Evolutionary conservation across 441 rosid genomes (phyloP).

Genomic region (Bocquillonia castaneifolia): DNA sequence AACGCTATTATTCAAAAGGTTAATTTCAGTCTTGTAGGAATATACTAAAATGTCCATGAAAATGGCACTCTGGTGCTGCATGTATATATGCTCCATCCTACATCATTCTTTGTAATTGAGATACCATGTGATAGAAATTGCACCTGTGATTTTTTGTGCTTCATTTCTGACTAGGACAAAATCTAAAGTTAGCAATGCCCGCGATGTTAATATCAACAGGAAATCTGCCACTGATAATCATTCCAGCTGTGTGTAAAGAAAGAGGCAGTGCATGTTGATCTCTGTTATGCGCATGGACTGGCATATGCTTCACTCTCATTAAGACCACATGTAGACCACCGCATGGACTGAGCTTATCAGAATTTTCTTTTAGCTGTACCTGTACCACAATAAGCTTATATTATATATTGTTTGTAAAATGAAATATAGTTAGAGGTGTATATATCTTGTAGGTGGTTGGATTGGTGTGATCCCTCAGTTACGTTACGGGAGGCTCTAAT

Average conservation of each 20-base stretch:
- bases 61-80: too few species aligned
- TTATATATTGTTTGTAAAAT: too few species aligned
- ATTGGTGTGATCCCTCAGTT: slow-evolving; percentile 29
- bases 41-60: too few species aligned
- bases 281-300: slow-evolving; percentile 33
- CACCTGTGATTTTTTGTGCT: neutral
- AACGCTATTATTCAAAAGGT: too few species aligned
- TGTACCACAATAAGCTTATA: too few species aligned
- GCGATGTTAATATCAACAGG: slow-evolving; percentile 46
- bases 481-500: slow-evolving; percentile 27
- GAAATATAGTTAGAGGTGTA: neutral
- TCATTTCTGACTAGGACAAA: neutral
- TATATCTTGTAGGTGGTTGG: slow-evolving; percentile 26
- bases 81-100: too few species aligned
- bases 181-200: neutral
- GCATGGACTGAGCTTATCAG: too few species aligned
- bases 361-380: too few species aligned
- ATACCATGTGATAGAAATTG: too few species aligned
- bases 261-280: slow-evolving; percentile 32
- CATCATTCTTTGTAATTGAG: too few species aligned
- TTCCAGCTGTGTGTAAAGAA: slow-evolving; percentile 46
- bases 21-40: too few species aligned
- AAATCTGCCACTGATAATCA: slow-evolving; percentile 37
- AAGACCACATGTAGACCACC: slow-evolving; percentile 50
- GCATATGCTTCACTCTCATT: slow-evolving; percentile 42